phyloP scores from a whole-genome alignment of 352 stramenopile genomes.

The Peronospora destructor region DNA sequence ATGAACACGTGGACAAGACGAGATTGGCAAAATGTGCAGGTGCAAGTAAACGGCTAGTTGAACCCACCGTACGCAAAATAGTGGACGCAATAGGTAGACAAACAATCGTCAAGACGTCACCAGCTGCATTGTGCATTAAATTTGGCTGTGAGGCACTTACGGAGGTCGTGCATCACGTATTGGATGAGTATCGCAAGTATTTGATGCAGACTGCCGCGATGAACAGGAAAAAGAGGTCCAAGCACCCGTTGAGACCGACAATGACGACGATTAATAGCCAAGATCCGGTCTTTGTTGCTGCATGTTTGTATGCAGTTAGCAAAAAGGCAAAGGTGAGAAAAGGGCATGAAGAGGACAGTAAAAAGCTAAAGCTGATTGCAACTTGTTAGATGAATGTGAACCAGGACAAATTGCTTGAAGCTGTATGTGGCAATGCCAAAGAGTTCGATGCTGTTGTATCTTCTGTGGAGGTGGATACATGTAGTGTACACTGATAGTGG shows the following conservation, averaged over 20 bases:
- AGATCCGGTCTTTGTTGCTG: conserved; percentile 53
- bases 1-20: conserved; percentile 43
- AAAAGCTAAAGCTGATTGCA: conserved; percentile 9
- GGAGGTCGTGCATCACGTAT: conserved; percentile 51
- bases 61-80: conserved; percentile 46
- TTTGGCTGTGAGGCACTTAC: conserved; percentile 62
- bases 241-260: conserved; percentile 16
- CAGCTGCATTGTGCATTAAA: conserved; percentile 58
- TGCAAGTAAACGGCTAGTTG: conserved; percentile 36
- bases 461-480: conserved; percentile 46
- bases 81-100: conserved; percentile 40
- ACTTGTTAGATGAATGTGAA: conserved; percentile 47
- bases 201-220: conserved; percentile 13
- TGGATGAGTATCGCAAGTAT: conserved; percentile 41
- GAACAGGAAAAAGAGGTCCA: conserved; percentile 18
- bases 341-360: conserved; percentile 1
- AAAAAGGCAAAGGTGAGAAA: conserved; percentile 51
- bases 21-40: conserved; percentile 36
- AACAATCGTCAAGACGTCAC: conserved; percentile 40
- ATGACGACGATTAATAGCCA: conserved; percentile 28
- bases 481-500: not conserved
- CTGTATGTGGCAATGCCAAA: conserved; percentile 52
- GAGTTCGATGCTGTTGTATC: conserved; percentile 61
- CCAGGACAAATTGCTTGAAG: conserved; percentile 44
- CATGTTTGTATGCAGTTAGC: conserved; percentile 58